Conservation (phyloP, 352 stramenopile genomes). For the Phytophthora megakarya region DNA sequence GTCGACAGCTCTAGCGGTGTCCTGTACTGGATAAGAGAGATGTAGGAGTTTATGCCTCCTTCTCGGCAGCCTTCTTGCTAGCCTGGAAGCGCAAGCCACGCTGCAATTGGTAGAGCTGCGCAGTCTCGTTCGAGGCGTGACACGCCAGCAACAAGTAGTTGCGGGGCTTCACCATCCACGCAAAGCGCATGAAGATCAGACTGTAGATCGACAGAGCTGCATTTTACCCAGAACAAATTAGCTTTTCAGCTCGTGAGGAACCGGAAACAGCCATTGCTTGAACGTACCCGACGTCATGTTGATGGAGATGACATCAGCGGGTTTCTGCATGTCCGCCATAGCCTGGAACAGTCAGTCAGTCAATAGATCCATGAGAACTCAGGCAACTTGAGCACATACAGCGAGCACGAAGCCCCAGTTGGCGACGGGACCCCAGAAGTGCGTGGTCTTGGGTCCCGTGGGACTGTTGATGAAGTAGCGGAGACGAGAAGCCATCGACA, state of each 20-base stretch:
- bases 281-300: conserved; percentile 84
- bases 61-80: conserved; percentile 42
- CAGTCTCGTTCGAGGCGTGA: conserved; percentile 82
- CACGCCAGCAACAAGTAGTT: conserved; percentile 88
- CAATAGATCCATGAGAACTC: background rate
- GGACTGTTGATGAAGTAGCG: conserved; percentile 80
- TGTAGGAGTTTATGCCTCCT: conserved; percentile 24
- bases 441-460: conserved; percentile 85
- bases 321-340: conserved; percentile 84
- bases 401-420: conserved; percentile 91
- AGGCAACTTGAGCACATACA: conserved; percentile 39
- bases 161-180: conserved; percentile 87
- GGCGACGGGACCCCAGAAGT: conserved; percentile 88
- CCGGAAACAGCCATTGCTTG: background rate
- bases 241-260: conserved; percentile 1
- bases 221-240: conserved; percentile 9
- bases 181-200: conserved; percentile 90
- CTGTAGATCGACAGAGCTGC: conserved; percentile 85
- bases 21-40: conserved; percentile 16
- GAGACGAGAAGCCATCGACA: conserved; percentile 48
- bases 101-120: conserved; percentile 85
- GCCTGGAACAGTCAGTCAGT: conserved; percentile 45
- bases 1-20: conserved; percentile 8
- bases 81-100: conserved; percentile 51
- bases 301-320: conserved; percentile 82